Evolutionary conservation across 2,329 filamentous ascomycete species (phyloP).

Genomic region (Bertia moriformis): DNA sequence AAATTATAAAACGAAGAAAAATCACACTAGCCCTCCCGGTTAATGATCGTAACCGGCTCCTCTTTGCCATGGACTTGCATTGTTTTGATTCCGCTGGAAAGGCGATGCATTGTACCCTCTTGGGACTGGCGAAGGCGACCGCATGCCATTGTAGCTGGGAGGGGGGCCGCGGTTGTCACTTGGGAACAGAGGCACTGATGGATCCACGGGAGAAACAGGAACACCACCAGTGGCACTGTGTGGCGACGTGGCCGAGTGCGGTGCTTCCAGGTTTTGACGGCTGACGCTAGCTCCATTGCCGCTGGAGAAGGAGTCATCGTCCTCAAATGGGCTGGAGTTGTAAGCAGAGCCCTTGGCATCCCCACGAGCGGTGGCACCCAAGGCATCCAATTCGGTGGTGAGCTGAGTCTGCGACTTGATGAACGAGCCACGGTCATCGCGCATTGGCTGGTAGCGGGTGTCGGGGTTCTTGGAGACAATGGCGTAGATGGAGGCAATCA

Average conservation of each 20-base stretch:
- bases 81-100: slow-evolving; percentile 12
- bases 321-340: slow-evolving; percentile 46
- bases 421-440: slow-evolving; percentile 62
- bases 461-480: slow-evolving; percentile 62
- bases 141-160: slow-evolving; percentile 7
- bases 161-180: slow-evolving; percentile 7
- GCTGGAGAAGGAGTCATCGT: slow-evolving; percentile 39
- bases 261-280: neutral
- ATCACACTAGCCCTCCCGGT: neutral
- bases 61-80: slow-evolving; percentile 18
- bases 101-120: no score
- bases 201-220: slow-evolving; percentile 15
- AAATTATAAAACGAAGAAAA: neutral
- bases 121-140: slow-evolving; percentile 9
- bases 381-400: slow-evolving; percentile 53
- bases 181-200: slow-evolving; percentile 17
- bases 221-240: slow-evolving; percentile 12
- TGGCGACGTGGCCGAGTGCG: slow-evolving; percentile 6
- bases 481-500: slow-evolving; percentile 54
- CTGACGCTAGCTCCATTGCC: neutral
- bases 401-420: slow-evolving; percentile 61
- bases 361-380: slow-evolving; percentile 57
- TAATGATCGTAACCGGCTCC: slow-evolving; percentile 22
- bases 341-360: slow-evolving; percentile 37
- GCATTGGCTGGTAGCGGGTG: slow-evolving; percentile 63